Base-by-base conservation (phyloP, 2,329 filamentous ascomycete genomes). In the Metarhizium album region DNA sequence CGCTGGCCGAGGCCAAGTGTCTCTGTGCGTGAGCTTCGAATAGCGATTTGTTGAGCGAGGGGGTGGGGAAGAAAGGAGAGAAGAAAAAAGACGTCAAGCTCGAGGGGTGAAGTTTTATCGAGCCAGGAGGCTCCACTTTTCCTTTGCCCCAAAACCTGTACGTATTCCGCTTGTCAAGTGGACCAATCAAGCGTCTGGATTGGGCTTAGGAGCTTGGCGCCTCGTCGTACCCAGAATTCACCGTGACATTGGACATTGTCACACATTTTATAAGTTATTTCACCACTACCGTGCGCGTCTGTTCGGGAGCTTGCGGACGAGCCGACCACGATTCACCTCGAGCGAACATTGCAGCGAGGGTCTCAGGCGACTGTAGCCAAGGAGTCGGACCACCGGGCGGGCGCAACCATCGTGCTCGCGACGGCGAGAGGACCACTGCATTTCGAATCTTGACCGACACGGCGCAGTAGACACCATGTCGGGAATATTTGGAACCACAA, bases 41-140 rank as follows among this genome's bases (percentile, higher is more conserved):
- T 83, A 86, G 90, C 91, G 91, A 96, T 95, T 89, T 89, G 89
- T 96, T 82, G 89, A 90, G 79, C 90, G 90, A 95, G 89, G 83
- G 86, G 65, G 84, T 74, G 72, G 65, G 67, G 67, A 64, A 59
- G 61, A 61, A 63, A 56, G 51, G 58, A 59, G 57, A 56, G 62
- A 58, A 59, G 56, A 55, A 51, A 52, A 52, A 20, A 55, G 42
- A 50, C n/a, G 47, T 45, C 24, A 47, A 50, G 42, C 2, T 22
- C 33, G 46, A 49, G 45, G 11, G 52, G 49, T 53, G 54, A 54
- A 54, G 55, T 62, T 63, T 64, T 59, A 61, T 62, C 40, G 20
- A 51, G 48, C 57, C 56, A 51, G 53, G 54, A 52, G 53, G 57
- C 51, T 20, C 52, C 40, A 43, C 40, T n/a, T 43, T 43, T 43